Conservation (phyloP, 2,329 filamentous ascomycete genomes). For the Fusarium sambucinum region DNA sequence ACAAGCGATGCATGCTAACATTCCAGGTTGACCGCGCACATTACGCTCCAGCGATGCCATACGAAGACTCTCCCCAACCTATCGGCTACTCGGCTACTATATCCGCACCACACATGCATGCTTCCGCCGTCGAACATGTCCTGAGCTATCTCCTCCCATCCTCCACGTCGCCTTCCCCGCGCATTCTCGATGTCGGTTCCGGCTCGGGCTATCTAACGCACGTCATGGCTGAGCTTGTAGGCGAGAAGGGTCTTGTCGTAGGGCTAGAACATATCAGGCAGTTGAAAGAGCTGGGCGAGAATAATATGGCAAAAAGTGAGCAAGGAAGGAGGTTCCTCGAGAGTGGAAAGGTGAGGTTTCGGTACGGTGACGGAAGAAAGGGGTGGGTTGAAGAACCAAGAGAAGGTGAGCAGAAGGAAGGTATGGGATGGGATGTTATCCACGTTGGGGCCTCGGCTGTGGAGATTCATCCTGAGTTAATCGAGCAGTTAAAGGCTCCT, state of each 20-base stretch:
- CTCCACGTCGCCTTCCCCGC: constrained; percentile 52
- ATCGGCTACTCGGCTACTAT: constrained; percentile 70
- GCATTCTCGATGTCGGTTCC: constrained; percentile 80
- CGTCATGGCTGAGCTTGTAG: constrained; percentile 83
- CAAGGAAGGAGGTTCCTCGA: constrained; percentile 71
- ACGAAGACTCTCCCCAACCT: constrained; percentile 69
- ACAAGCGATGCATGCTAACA: neutral
- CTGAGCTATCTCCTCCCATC: constrained; percentile 59
- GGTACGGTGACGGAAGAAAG: constrained; percentile 79
- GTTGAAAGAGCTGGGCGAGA: constrained; percentile 71
- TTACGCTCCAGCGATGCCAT: constrained; percentile 79
- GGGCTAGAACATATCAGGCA: constrained; percentile 80
- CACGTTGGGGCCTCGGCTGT: constrained; percentile 91
- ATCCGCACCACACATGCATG: constrained; percentile 72
- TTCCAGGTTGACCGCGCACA: constrained; percentile 85
- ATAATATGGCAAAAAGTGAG: constrained; percentile 74
- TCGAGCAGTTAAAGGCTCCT: constrained; percentile 82
- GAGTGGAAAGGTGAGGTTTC: constrained; percentile 75
- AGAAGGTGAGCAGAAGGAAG: constrained; percentile 61
- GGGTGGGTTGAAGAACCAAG: constrained; percentile 65
- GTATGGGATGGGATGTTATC: constrained; percentile 85
- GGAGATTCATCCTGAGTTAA: constrained; percentile 76
- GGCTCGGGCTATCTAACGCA: constrained; percentile 89
- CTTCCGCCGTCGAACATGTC: constrained; percentile 64
- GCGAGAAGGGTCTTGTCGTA: constrained; percentile 66